Percentiles rank a stretch among this genome's conserved stretches.
Conservation (phyloP, 2,329 filamentous ascomycete species). For the Fonsecaea pedrosoi region DNA sequence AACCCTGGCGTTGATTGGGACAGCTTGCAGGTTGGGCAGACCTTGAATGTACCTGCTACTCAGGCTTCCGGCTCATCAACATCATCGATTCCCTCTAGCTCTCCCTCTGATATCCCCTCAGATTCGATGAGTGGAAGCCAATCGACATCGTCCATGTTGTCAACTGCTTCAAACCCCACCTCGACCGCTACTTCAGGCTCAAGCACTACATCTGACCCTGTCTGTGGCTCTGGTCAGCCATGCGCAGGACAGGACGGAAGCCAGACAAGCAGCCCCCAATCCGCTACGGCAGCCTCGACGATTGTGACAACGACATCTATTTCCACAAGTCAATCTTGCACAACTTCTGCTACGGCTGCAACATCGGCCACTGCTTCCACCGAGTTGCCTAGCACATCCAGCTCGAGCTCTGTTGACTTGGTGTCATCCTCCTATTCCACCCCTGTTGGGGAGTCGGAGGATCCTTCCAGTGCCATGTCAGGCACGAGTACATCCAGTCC, state of each 20-base stretch:
- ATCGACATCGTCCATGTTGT: neutral
- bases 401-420: neutral
- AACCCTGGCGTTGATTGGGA: slow-evolving; percentile 36
- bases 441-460: neutral
- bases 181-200: neutral
- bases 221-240: neutral
- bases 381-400: neutral
- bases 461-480: neutral
- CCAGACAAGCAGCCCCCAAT: neutral
- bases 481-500: neutral
- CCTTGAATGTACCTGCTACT: slow-evolving; percentile 25
- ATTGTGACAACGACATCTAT: neutral
- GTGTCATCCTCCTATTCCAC: neutral
- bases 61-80: slow-evolving; percentile 13
- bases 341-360: neutral
- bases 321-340: neutral
- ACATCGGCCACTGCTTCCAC: neutral
- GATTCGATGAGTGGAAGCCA: slow-evolving; percentile 3
- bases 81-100: neutral
- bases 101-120: neutral
- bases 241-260: neutral
- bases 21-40: slow-evolving; percentile 32
- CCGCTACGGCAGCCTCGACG: neutral
- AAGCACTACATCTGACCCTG: neutral
- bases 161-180: neutral